Percentiles rank a stretch among this genome's conserved stretches.
Evolutionary conservation across 495 filamentous ascomycete genomes (phyloP).

Genomic region (Hypomontagnella monticulosa): DNA sequence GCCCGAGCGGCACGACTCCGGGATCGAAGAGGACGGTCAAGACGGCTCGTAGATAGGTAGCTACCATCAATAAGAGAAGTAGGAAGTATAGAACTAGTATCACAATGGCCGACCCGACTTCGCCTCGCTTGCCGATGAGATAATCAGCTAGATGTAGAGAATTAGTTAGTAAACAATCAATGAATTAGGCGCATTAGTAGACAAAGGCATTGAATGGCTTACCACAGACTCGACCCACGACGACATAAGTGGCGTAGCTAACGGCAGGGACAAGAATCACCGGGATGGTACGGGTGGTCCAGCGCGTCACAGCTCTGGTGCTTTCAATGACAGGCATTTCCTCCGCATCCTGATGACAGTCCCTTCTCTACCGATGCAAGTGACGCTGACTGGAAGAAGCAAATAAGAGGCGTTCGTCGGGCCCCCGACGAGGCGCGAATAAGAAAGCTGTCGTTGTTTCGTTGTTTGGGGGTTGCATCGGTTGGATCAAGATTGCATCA

Average conservation of each 20-base stretch:
- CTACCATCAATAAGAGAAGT: constrained; percentile 70
- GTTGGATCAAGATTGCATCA: constrained; percentile 37
- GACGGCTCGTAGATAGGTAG: constrained; percentile 74
- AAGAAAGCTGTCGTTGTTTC: constrained; percentile 19
- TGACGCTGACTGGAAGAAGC: not conserved
- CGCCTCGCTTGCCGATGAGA: constrained; percentile 63
- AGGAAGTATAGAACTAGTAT: constrained; percentile 77
- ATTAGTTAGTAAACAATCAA: constrained; percentile 12
- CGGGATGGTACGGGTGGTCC: constrained; percentile 56
- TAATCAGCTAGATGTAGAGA: constrained; percentile 64
- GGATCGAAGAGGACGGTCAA: constrained; percentile 71
- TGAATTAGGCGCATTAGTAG: not conserved
- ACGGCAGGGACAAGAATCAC: constrained; percentile 50
- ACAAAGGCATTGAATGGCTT: constrained; percentile 31
- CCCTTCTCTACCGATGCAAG: constrained; percentile 1
- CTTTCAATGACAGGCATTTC: constrained; percentile 46
- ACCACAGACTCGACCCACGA: constrained; percentile 57
- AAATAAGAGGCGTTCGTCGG: constrained; percentile 23
- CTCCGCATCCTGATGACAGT: constrained; percentile 38
- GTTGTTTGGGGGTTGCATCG: constrained; percentile 30
- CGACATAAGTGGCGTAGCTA: constrained; percentile 52
- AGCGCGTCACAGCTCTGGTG: constrained; percentile 53
- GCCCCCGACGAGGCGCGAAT: constrained; percentile 28
- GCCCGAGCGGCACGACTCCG: constrained; percentile 72
- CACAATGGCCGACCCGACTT: constrained; percentile 67